Evolutionary conservation across 2,329 filamentous ascomycete genomes (phyloP).

Genomic region (Trichoderma brevicompactum): DNA sequence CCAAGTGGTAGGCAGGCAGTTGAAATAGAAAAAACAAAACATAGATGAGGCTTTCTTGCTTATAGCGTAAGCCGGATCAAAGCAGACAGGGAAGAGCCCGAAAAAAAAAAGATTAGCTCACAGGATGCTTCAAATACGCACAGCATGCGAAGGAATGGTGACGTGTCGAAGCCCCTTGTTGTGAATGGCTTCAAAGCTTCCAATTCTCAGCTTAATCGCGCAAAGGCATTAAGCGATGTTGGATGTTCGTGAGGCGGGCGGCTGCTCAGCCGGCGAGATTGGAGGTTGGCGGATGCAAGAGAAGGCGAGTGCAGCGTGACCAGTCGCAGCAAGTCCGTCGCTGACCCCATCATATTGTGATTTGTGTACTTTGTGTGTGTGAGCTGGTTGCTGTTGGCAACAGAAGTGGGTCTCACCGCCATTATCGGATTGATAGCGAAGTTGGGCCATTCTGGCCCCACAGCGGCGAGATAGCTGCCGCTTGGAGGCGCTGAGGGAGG

Average conservation of each 20-base stretch:
- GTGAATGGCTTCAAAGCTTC: conserved; percentile 14
- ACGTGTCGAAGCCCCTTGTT: neutral
- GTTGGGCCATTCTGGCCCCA: neutral
- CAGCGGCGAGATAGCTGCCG: conserved; percentile 18
- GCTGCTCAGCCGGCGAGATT: conserved; percentile 19
- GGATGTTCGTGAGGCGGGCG: conserved; percentile 26
- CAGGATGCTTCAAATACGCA: conserved; percentile 1
- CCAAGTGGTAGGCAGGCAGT: neutral
- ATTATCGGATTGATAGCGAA: conserved; percentile 11
- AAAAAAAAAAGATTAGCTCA: conserved; percentile 1
- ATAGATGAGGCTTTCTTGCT: conserved; percentile 11
- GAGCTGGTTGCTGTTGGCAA: conserved; percentile 30
- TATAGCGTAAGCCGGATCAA: conserved; percentile 3
- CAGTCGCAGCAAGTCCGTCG: conserved; percentile 13
- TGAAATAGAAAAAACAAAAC: conserved; percentile 7
- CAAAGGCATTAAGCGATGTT: conserved; percentile 40
- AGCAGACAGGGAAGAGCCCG: neutral
- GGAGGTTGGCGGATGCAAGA: conserved; percentile 21
- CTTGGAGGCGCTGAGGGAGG: conserved; percentile 10
- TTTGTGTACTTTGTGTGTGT: conserved; percentile 30
- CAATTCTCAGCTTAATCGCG: neutral
- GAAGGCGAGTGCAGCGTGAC: conserved; percentile 29
- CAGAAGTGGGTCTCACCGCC: conserved; percentile 27
- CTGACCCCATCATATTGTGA: conserved; percentile 21
- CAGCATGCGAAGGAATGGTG: conserved; percentile 14